phyloP scores from a whole-genome alignment of 225 moss, liverwort and hornwort species.

The Physcomitrellopsis africana region DNA sequence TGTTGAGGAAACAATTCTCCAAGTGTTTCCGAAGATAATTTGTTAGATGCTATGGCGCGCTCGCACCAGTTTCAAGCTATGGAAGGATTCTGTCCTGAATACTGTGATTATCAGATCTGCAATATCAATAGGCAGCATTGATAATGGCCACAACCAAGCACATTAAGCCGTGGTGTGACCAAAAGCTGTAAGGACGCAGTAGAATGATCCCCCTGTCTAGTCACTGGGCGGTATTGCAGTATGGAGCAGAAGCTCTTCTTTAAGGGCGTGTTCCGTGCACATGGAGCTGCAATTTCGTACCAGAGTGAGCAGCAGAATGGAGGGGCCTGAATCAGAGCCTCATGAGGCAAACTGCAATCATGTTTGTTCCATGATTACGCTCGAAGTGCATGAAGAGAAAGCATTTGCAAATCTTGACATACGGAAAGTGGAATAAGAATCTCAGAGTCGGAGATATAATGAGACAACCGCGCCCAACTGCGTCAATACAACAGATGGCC shows the following conservation, averaged over 20 bases:
- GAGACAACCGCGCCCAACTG: not conserved
- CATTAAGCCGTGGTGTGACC: not conserved
- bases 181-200: not conserved
- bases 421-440: not conserved
- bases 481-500: not conserved
- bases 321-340: not conserved
- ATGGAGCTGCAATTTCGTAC: too few species aligned
- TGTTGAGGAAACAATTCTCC: not conserved
- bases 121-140: slow-evolving; percentile 3
- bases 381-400: not conserved
- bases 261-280: too few species aligned
- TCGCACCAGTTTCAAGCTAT: not conserved
- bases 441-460: not conserved
- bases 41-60: not conserved
- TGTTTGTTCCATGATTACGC: slow-evolving; percentile 13
- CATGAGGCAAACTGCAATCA: slow-evolving; percentile 4
- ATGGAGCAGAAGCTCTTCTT: slow-evolving; percentile 1
- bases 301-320: too few species aligned
- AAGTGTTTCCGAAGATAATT: not conserved
- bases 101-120: not conserved
- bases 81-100: not conserved
- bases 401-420: slow-evolving; percentile 14
- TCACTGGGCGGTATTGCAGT: not conserved
- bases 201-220: slow-evolving; percentile 11
- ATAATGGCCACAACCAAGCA: slow-evolving; percentile 3